These are phyloP conservation scores for Datisca glomerata DNA, from an alignment of 306 rosid species.

Conservation along the genomic window DNA sequence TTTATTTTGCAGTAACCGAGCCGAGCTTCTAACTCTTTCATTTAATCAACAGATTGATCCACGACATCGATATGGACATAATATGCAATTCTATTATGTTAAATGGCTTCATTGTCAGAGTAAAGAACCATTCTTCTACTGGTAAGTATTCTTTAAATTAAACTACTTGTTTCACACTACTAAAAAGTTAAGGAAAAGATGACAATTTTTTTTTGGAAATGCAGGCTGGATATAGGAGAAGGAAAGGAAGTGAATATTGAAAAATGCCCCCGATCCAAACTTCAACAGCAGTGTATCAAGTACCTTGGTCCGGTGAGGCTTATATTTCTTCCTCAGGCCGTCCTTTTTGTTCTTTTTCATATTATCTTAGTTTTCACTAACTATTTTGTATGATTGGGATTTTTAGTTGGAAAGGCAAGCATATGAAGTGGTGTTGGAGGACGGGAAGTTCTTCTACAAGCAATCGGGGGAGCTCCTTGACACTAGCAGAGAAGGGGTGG, in stretches of 20 bases:
- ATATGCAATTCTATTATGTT: constrained; percentile 27
- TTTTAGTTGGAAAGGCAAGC: constrained; percentile 25
- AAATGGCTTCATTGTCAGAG: constrained; percentile 27
- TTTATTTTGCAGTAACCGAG: too few relatives aligned
- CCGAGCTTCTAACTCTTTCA: too few relatives aligned
- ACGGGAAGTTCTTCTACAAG: constrained; percentile 24
- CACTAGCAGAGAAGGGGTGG: constrained; percentile 15
- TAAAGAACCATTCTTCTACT: constrained; percentile 32
- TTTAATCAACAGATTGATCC: constrained; percentile 41
- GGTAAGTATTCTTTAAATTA: constrained; percentile 12
- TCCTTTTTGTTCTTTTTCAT: neutral
- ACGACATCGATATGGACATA: constrained; percentile 37
- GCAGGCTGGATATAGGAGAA: constrained; percentile 37
- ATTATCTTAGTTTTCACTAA: neutral
- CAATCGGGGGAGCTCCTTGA: constrained; percentile 20
- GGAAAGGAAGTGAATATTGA: constrained; percentile 31
- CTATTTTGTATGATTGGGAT: neutral
- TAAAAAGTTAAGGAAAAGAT: neutral
- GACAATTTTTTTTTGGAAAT: neutral
- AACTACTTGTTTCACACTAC: neutral
- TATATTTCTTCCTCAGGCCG: neutral
- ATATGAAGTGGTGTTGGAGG: constrained; percentile 21
- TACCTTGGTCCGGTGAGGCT: constrained; percentile 31
- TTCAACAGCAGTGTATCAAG: constrained; percentile 29
- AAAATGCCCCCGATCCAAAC: constrained; percentile 25